Percentiles rank a stretch among this genome's conserved stretches.
Evolutionary conservation across 805 yeast genomes (phyloP).

Genomic region (Metschnikowia sp.): DNA sequence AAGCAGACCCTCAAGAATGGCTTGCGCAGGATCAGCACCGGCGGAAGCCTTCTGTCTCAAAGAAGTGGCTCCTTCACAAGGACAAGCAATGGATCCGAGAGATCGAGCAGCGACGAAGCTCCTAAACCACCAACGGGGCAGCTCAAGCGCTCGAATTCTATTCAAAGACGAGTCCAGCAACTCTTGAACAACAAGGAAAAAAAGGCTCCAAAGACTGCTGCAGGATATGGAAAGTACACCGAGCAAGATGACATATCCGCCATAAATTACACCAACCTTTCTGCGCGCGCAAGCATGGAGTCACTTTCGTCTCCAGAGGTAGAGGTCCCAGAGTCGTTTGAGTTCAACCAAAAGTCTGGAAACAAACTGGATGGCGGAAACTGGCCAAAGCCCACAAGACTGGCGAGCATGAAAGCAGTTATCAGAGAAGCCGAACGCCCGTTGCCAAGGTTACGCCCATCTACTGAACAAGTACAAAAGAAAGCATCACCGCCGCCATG

Average conservation of each 20-base stretch:
- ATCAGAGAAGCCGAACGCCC: background rate
- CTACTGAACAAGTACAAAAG: background rate
- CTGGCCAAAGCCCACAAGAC: background rate
- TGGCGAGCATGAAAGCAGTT: background rate
- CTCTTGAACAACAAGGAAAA: conserved; percentile 40
- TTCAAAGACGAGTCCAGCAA: conserved; percentile 55
- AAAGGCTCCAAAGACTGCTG: conserved; percentile 59
- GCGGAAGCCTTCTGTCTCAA: conserved; percentile 23
- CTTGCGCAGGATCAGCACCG: conserved; percentile 39
- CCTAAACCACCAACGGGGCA: background rate
- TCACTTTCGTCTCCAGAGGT: conserved; percentile 5
- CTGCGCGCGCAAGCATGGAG: conserved; percentile 27
- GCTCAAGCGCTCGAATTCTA: conserved; percentile 28
- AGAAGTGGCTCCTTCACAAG: conserved; percentile 11
- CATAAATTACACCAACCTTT: conserved; percentile 22
- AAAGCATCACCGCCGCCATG: conserved; percentile 33
- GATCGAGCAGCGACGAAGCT: conserved; percentile 3
- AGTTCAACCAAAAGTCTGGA: conserved; percentile 8
- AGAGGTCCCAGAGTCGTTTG: conserved; percentile 5
- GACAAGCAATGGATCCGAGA: conserved; percentile 8
- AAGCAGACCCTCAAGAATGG: conserved; percentile 31
- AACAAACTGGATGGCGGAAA: background rate
- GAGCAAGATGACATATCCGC: conserved; percentile 29
- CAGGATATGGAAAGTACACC: conserved; percentile 79
- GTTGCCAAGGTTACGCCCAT: conserved; percentile 5